These are phyloP conservation scores for Cladobotryum mycophilum DNA, from an alignment of 2,329 filamentous ascomycete species.

Conservation along the genomic window DNA sequence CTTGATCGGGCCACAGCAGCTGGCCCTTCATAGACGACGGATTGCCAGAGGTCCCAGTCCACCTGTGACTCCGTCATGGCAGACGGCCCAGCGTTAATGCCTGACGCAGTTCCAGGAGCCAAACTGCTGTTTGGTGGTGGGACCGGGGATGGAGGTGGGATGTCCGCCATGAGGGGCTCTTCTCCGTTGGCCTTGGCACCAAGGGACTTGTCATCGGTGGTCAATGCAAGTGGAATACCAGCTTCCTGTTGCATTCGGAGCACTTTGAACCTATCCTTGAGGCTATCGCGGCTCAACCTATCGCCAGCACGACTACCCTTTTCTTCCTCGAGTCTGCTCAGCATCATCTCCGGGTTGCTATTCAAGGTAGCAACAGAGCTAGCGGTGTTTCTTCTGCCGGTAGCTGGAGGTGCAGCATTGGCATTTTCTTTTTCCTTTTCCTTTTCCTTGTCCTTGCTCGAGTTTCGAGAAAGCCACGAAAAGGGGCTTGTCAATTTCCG, in stretches of 20 bases:
- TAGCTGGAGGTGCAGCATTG: conserved; percentile 44
- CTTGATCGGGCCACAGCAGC: conserved; percentile 82
- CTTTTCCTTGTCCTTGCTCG: conserved; percentile 47
- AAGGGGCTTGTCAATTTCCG: conserved; percentile 86
- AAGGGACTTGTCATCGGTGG: conserved; percentile 46
- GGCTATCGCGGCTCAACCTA: conserved; percentile 50
- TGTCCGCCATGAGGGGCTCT: conserved; percentile 23
- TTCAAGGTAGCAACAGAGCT: conserved; percentile 72
- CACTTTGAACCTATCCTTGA: conserved; percentile 74
- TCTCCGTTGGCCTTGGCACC: conserved; percentile 16
- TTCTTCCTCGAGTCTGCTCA: conserved; percentile 71
- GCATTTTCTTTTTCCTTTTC: conserved; percentile 28
- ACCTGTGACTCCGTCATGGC: conserved; percentile 67
- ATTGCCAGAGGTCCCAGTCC: conserved; percentile 99
- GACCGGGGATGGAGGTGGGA: conserved; percentile 41
- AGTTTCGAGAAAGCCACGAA: conserved; percentile 70
- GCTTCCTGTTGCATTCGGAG: conserved; percentile 70
- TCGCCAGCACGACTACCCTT: conserved; percentile 44
- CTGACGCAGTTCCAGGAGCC: conserved; percentile 79
- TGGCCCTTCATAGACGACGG: conserved; percentile 89
- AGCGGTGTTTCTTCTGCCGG: conserved; percentile 62
- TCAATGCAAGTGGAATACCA: conserved; percentile 44
- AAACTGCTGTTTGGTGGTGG: conserved; percentile 63
- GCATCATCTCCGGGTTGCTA: conserved; percentile 75
- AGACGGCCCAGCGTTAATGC: conserved; percentile 69